phyloP scores from a whole-genome alignment of 345 rosid genomes.

The Lepidium didymum region DNA sequence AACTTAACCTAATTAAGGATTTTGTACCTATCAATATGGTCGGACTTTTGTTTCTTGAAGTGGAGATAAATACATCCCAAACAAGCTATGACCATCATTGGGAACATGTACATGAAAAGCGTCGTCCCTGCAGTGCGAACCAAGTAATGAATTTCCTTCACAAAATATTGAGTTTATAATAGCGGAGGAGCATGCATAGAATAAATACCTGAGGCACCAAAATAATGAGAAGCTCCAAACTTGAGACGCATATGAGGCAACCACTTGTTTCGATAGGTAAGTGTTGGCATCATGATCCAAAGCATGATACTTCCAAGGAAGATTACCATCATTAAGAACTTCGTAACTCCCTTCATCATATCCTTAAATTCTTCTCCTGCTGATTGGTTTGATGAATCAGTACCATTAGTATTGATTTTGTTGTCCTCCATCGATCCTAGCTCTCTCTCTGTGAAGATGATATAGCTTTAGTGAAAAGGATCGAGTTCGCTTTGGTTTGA shows the following conservation, averaged over 20 bases:
- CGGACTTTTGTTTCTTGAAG: constrained; percentile 16
- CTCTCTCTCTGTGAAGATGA: not conserved
- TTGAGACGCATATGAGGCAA: constrained; percentile 30
- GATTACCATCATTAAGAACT: constrained; percentile 30
- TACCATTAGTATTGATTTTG: not conserved
- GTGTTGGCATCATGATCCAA: constrained; percentile 68
- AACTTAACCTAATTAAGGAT: not conserved
- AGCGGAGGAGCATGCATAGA: not conserved
- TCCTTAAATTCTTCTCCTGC: constrained; percentile 13
- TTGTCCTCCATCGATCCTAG: constrained; percentile 13
- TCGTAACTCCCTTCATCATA: constrained; percentile 29
- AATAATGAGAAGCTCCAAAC: constrained; percentile 34
- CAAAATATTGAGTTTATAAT: not conserved
- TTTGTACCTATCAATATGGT: constrained; percentile 4
- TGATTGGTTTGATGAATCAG: not conserved
- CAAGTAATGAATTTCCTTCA: too few relatives aligned
- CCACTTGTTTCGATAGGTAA: constrained; percentile 41
- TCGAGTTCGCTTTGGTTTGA: constrained; percentile 6
- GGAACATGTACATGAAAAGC: constrained; percentile 47
- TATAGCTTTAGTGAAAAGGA: constrained; percentile 11
- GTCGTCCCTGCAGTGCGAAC: constrained; percentile 39
- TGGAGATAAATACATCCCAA: constrained; percentile 57
- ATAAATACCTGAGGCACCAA: constrained; percentile 51
- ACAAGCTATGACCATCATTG: constrained; percentile 51
- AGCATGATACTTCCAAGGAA: constrained; percentile 48